These are phyloP conservation scores for Alternaria panax DNA, from an alignment of 2,329 filamentous ascomycete species.

Conservation along the genomic window DNA sequence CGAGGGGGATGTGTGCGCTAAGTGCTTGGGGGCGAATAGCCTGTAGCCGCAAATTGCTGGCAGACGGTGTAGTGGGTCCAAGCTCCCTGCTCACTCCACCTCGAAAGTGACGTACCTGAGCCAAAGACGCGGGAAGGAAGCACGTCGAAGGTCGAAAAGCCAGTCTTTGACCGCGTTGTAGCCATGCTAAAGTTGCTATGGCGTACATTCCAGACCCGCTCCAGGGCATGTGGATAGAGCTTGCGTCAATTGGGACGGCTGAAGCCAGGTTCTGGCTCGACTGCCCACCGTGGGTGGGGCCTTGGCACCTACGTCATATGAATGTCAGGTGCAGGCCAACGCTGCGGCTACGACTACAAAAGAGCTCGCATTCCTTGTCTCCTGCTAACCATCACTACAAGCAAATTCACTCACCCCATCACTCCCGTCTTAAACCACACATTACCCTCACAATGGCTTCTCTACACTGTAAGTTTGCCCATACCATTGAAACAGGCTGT, in stretches of 20 bases:
- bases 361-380: slow-evolving; percentile 39
- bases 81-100: slow-evolving; percentile 13
- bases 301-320: slow-evolving; percentile 40
- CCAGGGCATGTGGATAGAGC: slow-evolving; percentile 17
- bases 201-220: slow-evolving; percentile 26
- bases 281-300: slow-evolving; percentile 18
- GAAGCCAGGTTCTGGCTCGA: slow-evolving; percentile 26
- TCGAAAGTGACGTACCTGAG: slow-evolving; percentile 28
- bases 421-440: slow-evolving; percentile 24
- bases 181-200: slow-evolving; percentile 13
- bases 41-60: slow-evolving; percentile 11
- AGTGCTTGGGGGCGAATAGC: slow-evolving; percentile 5
- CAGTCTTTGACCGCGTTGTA: slow-evolving; percentile 8
- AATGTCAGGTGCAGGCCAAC: slow-evolving; percentile 39
- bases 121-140: slow-evolving; percentile 4
- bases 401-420: slow-evolving; percentile 18
- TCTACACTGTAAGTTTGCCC: slow-evolving; percentile 62
- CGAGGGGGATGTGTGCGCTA: slow-evolving; percentile 20
- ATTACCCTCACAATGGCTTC: slow-evolving; percentile 61
- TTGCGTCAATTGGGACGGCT: slow-evolving; percentile 29
- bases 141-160: slow-evolving; percentile 10
- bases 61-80: slow-evolving; percentile 13
- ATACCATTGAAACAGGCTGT: neutral
- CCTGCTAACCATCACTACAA: slow-evolving; percentile 23
- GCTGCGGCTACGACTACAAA: slow-evolving; percentile 40